These are phyloP conservation scores for Leptographium wingfieldii DNA, from an alignment of 2,329 filamentous ascomycete species.

Conservation along the genomic window DNA sequence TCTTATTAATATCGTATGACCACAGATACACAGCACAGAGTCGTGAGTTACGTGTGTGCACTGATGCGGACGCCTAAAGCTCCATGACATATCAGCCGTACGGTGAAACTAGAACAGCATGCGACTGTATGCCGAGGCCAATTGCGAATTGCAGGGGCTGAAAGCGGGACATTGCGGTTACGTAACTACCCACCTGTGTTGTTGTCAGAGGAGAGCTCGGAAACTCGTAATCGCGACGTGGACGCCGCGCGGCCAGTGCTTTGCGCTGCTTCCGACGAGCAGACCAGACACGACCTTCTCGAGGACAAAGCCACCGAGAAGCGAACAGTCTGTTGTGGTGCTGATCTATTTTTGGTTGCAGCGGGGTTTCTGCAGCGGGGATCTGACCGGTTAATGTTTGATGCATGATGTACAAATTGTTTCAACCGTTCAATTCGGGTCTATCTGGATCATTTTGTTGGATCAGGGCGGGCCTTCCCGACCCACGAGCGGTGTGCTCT, in stretches of 20 bases:
- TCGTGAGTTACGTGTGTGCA: background rate
- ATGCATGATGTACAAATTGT: no score
- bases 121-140: background rate
- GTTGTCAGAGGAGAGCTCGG: background rate
- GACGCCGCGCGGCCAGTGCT: background rate
- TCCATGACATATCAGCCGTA: background rate
- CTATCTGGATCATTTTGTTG: no score
- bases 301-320: no score
- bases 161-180: background rate
- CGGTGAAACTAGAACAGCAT: background rate
- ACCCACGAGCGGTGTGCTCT: conserved; percentile 19
- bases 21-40: background rate
- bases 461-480: no score
- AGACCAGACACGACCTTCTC: background rate
- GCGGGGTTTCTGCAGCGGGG: no score
- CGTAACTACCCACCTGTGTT: background rate
- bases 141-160: no score
- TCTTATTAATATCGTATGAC: background rate
- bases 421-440: no score
- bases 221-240: background rate
- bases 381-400: no score
- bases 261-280: background rate
- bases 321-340: no score
- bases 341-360: no score
- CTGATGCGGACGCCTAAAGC: background rate